Base-by-base conservation (phyloP, 2,329 filamentous ascomycete species). In the Tolypocladium inflatum region DNA sequence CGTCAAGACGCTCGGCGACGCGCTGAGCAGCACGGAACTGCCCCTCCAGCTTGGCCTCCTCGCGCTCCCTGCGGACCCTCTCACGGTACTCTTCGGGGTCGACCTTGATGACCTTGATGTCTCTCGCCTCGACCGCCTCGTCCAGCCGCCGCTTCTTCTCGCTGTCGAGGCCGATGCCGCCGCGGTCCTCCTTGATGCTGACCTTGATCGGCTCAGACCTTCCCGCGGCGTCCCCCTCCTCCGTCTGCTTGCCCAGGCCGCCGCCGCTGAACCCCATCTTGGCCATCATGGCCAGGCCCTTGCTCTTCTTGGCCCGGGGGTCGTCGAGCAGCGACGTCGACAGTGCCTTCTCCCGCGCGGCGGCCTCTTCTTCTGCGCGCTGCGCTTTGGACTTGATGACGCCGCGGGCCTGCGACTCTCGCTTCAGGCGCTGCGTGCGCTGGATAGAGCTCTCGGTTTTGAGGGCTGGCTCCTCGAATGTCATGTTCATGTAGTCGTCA, bases 401-500 rank as follows among this genome's bases (percentile, higher is more conserved):
- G 23, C 83, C 83, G 63, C 86, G 83, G 56, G 82, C 82, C 71
- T 89, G 88, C 57, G 87, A 85, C 73, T 91, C 82, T 65, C 79
- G 80, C 64, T 79, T 77, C 35, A 80, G 74, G 9, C 79, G 78
- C 62, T 76, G 72, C 8, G 78, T 75, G n/a, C 81, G 77, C 66
- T 83, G 80, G 17, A 83, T 68, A 1, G 80, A 84, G 1, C 78
- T 79, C 65, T 83, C 79, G 63, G 66, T 70, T 75, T 76, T 72
- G 75, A 83, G 70, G 71, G 78, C 67, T 74, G 81, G 69, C 35
- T 96, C 89, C 21, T 83, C 80, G 69, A 99, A 92, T 17, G 86
- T 80, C 93, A 99, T 97, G 66, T 87, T 91, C 89, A 99, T 95
- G 79, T 99, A 97, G 73, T 99, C 94, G 63, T 97, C 91, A 62